Conservation (phyloP, 1,284 basidiomycete genomes). For the Ceratobasidium sp. region DNA sequence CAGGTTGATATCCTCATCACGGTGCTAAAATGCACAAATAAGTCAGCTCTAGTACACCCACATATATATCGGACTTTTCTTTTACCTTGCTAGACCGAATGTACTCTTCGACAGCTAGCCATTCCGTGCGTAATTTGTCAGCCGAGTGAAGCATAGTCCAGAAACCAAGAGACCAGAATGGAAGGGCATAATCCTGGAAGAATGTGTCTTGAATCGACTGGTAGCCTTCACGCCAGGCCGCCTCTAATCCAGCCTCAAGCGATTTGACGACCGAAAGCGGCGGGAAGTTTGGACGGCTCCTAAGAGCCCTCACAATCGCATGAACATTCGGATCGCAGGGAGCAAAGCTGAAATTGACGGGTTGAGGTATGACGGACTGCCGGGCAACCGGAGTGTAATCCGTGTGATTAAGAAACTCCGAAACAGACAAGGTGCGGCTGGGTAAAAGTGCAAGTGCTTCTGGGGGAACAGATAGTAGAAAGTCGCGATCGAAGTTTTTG, state of each 20-base stretch:
- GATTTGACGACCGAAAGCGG: background rate
- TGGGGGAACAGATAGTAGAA: background rate
- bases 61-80: background rate
- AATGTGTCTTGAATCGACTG: background rate
- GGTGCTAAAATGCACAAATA: background rate
- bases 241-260: background rate
- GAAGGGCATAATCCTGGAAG: background rate
- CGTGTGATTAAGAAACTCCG: background rate
- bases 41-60: background rate
- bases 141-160: background rate
- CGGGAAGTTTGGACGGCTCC: background rate
- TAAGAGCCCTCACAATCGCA: conserved; percentile 3
- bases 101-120: conserved; percentile 6
- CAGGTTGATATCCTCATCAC: background rate
- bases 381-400: background rate
- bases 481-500: background rate
- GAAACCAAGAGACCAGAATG: background rate
- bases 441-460: background rate
- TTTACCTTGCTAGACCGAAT: background rate
- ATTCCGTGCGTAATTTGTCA: background rate
- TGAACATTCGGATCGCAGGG: background rate
- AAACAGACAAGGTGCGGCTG: background rate
- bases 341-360: background rate
- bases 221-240: conserved; percentile 5
- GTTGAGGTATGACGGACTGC: conserved; percentile 1